Conservation (phyloP, 2,329 filamentous ascomycete genomes). For the Arthrocladium fulminans region DNA sequence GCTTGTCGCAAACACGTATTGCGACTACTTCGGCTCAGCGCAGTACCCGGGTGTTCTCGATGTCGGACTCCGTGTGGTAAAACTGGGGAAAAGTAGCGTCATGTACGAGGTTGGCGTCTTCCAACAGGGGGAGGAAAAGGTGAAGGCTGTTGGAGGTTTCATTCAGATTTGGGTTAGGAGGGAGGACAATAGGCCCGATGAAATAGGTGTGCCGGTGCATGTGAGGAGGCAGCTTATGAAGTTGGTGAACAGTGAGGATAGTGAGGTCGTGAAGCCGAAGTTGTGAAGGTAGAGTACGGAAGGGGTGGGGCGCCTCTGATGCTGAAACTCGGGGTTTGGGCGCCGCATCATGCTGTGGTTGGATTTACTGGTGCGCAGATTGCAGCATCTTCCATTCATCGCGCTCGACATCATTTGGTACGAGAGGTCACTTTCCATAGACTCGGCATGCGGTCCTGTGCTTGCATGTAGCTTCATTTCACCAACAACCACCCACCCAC, state of each 20-base stretch:
- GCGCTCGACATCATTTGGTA: not conserved
- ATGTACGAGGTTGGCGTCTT: conserved; percentile 87
- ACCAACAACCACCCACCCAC: not conserved
- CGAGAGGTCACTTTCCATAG: too few species aligned
- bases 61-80: conserved; percentile 70
- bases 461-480: not conserved
- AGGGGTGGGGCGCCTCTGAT: not conserved
- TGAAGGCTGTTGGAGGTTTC: conserved; percentile 78
- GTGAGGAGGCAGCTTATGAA: conserved; percentile 1
- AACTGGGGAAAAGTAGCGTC: conserved; percentile 76
- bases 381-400: not conserved
- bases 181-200: conserved; percentile 1
- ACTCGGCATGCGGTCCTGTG: not conserved
- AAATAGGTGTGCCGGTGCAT: not conserved
- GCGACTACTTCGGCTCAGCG: conserved; percentile 74
- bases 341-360: not conserved
- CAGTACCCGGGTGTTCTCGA: conserved; percentile 76
- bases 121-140: conserved; percentile 59
- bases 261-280: conserved; percentile 5
- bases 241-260: conserved; percentile 8
- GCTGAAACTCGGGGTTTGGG: not conserved
- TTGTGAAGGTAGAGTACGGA: not conserved
- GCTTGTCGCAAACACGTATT: conserved; percentile 76
- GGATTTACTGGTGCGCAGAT: not conserved
- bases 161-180: conserved; percentile 77